phyloP scores from a whole-genome alignment of 1,139 yeast genomes.

The Scheffersomyces cryptocercus region DNA sequence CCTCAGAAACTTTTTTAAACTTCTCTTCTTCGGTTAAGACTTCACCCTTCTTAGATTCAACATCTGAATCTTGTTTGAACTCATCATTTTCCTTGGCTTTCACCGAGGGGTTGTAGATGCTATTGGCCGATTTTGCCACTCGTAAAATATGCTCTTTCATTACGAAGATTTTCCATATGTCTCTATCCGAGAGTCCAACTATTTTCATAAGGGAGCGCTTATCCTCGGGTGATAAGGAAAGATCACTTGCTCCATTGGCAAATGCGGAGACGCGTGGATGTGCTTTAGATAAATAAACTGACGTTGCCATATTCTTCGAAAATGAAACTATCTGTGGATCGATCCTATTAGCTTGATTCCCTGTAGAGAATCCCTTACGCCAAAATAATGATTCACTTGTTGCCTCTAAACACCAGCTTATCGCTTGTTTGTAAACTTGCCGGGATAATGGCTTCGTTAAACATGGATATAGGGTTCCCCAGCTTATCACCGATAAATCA shows the following conservation, averaged over 20 bases:
- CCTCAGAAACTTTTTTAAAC: conserved; percentile 12
- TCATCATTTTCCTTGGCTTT: conserved; percentile 6
- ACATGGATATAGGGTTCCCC: conserved; percentile 65
- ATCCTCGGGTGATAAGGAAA: conserved; percentile 61
- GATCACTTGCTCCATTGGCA: conserved; percentile 15
- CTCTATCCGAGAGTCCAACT: conserved; percentile 69
- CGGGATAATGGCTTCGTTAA: conserved; percentile 67
- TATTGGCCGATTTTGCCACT: conserved; percentile 23
- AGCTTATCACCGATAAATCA: conserved; percentile 67
- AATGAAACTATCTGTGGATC: conserved; percentile 20
- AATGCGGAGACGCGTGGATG: conserved; percentile 15
- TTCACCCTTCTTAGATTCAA: conserved; percentile 17
- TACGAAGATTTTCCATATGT: conserved; percentile 80
- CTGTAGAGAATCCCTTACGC: conserved; percentile 45
- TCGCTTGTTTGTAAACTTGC: conserved; percentile 62
- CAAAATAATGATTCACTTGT: conserved; percentile 72
- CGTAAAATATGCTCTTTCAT: conserved; percentile 68
- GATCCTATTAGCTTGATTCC: conserved; percentile 9
- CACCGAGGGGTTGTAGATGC: not conserved
- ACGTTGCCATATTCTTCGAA: conserved; percentile 39
- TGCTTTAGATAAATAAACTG: conserved; percentile 35
- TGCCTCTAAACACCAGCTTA: conserved; percentile 72
- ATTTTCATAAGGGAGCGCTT: conserved; percentile 72
- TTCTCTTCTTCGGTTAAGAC: conserved; percentile 8
- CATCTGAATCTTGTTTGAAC: conserved; percentile 8